Conservation (phyloP, 768 basidiomycete species). For the Vishniacozyma victoriae region DNA sequence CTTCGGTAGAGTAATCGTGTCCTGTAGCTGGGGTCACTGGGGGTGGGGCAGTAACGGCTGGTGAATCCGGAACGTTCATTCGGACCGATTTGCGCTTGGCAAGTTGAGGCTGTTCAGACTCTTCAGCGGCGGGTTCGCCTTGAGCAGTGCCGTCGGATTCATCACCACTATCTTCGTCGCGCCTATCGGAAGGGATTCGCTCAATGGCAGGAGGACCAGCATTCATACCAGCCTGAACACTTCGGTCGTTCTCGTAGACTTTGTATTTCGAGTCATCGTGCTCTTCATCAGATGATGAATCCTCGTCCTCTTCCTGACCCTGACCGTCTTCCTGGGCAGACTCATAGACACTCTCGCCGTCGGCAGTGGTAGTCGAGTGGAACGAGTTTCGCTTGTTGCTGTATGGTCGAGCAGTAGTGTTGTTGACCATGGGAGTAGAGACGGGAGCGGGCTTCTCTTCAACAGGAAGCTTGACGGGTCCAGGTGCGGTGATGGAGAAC, state of each 20-base stretch:
- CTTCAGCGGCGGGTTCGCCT: conserved; percentile 2
- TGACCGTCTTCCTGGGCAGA: conserved; percentile 34
- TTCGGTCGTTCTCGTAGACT: conserved; percentile 39
- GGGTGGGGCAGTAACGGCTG: conserved; percentile 11
- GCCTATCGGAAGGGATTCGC: not conserved
- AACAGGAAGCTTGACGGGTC: conserved; percentile 30
- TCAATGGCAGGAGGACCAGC: conserved; percentile 6
- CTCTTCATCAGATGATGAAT: conserved; percentile 19
- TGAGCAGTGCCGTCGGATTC: conserved; percentile 6
- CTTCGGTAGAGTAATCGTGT: conserved; percentile 7
- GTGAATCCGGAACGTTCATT: conserved; percentile 42
- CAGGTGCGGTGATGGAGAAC: conserved; percentile 40
- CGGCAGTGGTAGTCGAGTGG: conserved; percentile 27
- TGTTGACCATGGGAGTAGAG: not conserved
- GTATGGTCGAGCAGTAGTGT: conserved; percentile 7
- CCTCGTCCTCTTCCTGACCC: conserved; percentile 7
- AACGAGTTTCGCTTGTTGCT: conserved; percentile 23
- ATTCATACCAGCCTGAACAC: conserved; percentile 20
- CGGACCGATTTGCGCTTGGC: conserved; percentile 38
- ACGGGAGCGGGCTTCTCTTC: conserved; percentile 9
- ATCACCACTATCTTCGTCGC: not conserved
- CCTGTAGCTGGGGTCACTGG: conserved; percentile 5
- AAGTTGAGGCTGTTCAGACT: conserved; percentile 10
- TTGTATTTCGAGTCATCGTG: conserved; percentile 25
- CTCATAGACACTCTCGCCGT: conserved; percentile 39